A percentile compares a stretch with the other conserved stretches of the same genome.
phyloP scores from a whole-genome alignment of 2,329 filamentous ascomycete genomes.

The Aspergillus sp. region DNA sequence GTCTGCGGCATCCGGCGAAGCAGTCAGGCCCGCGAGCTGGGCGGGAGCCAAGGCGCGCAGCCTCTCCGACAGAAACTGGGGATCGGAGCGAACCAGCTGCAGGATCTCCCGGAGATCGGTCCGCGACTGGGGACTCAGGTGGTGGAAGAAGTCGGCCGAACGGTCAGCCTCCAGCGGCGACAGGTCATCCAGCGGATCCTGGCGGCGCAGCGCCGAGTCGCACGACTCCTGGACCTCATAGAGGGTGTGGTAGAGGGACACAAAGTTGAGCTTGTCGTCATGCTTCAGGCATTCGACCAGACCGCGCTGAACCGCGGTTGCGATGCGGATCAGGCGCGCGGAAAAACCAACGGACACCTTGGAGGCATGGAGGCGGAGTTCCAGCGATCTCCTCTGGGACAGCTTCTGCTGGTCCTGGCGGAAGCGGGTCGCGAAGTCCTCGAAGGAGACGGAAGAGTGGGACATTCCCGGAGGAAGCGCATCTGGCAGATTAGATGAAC shows the following conservation, averaged over 20 bases:
- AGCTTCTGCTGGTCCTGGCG: constrained; percentile 35
- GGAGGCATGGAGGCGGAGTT: constrained; percentile 31
- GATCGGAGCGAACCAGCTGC: constrained; percentile 71
- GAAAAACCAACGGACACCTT: constrained; percentile 36
- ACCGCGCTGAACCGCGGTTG: constrained; percentile 33
- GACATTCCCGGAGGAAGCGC: constrained; percentile 7
- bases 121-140: constrained; percentile 65
- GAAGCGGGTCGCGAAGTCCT: constrained; percentile 35
- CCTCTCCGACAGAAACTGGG: constrained; percentile 76
- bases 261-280: constrained; percentile 37
- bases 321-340: constrained; percentile 33
- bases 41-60: constrained; percentile 64
- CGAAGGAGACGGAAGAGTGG: constrained; percentile 28
- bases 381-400: constrained; percentile 30
- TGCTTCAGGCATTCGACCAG: constrained; percentile 37
- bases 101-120: constrained; percentile 71
- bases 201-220: constrained; percentile 23
- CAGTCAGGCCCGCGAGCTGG: constrained; percentile 69
- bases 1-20: constrained; percentile 73
- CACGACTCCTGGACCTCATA: constrained; percentile 37
- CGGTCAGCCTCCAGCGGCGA: constrained; percentile 18
- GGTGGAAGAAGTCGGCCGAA: constrained; percentile 40
- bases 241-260: constrained; percentile 35
- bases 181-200: constrained; percentile 26
- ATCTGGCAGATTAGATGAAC: background rate